Evolutionary conservation across 768 basidiomycete species (phyloP).

Genomic region (Termitomyces sp.): DNA sequence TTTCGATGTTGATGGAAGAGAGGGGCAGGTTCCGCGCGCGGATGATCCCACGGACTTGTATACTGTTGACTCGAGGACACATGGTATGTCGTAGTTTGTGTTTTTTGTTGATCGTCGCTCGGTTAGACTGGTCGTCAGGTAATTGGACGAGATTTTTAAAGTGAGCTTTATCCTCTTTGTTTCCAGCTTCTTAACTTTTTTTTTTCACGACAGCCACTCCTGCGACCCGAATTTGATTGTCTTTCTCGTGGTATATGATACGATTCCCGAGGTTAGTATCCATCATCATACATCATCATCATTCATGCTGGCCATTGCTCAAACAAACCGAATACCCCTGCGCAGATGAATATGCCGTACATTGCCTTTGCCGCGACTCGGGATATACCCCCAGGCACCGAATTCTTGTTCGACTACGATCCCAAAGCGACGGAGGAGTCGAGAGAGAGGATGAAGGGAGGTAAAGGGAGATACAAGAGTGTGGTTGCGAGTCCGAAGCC

Average conservation of each 20-base stretch:
- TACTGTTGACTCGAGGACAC: constrained; percentile 48
- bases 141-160: constrained; percentile 78
- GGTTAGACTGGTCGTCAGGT: no score
- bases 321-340: background rate
- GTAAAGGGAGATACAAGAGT: constrained; percentile 19
- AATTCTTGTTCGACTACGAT: constrained; percentile 63
- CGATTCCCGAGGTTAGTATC: constrained; percentile 42
- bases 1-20: constrained; percentile 61
- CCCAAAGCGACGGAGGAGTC: constrained; percentile 28
- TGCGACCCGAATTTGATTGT: constrained; percentile 55
- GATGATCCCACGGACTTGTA: constrained; percentile 30
- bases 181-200: background rate
- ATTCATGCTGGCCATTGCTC: background rate
- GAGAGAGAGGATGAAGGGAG: constrained; percentile 3
- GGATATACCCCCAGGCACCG: constrained; percentile 43
- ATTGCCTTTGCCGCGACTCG: constrained; percentile 49
- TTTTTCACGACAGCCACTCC: constrained; percentile 47
- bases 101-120: background rate
- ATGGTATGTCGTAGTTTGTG: constrained; percentile 34
- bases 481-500: constrained; percentile 19
- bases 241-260: constrained; percentile 58
- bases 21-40: constrained; percentile 26
- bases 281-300: background rate
- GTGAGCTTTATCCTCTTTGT: constrained; percentile 28
- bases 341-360: constrained; percentile 50